Evolutionary conservation across 768 basidiomycete species (phyloP), one percentile per base, ranked within the genome.

Genomic region (Hemileccinum impolitum): DNA sequence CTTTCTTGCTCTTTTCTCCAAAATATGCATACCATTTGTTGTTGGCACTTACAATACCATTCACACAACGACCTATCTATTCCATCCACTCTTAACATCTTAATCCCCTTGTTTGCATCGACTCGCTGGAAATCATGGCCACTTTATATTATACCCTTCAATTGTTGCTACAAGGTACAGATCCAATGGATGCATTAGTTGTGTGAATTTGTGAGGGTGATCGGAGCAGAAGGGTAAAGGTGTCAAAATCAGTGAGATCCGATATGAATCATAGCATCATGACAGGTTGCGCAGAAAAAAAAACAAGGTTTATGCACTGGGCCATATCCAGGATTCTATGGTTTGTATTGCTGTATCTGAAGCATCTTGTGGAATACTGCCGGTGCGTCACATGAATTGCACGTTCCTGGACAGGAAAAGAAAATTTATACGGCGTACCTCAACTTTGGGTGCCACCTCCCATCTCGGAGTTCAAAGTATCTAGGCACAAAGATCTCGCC

Each of bases 361-460:
- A 55, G 90, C 79, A 48, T 79, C 75, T 13, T 46, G 63, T 45
- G 91, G 87, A 34, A 92, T 69, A 30, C 93, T 94, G 35, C 6
- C 26, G 31, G 9, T 30, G 8, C 11, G 4, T 8, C 28, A 30
- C 28, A 12, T 12, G 9, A 30, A 30, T 9, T 12, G 8, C 9
- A 9, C 28, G 11, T 30, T 30, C 28, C 9, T 6, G 19, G 32
- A 31, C 18, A 44, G 17, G 19, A n/a, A 36, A 34, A 15, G 5
- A 18, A 12, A 18, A 26, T 4, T 30, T 8, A 12, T 30, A 30
- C 28, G 23, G 75, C 86, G 52, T 62, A 89, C 87, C 68, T 72
- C 55, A 97, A 70, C 64, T 84, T 90, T 2, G 94, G 91, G 52
- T 78, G 72, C 87, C 91, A 97, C 58, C 83, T 81, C 6, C 90